Evolutionary conservation across 2,329 filamentous ascomycete species (phyloP), one percentile per base, ranked within the genome.

Genomic region (Aureobasidium mangrovei): DNA sequence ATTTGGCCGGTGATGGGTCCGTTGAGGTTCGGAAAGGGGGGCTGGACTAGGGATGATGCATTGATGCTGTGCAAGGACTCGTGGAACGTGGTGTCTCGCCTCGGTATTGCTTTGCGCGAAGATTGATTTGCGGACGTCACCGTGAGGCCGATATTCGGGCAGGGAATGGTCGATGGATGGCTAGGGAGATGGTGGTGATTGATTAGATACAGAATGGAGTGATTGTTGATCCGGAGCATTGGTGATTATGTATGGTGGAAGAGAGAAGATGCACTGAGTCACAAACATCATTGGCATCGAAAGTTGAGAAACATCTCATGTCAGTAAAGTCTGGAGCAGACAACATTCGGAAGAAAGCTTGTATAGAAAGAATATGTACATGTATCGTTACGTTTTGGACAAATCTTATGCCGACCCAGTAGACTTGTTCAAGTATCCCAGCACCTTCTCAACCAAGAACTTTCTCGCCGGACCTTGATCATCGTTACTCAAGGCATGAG

Each of bases 401-500:
- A 1, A 28, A 29, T 36, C 28, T 28, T 7, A 45, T 47, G 43
- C 35, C 6, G 32, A 9, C 33, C 27, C 43, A 24, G 41, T 51
- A 12, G 38, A 51, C 38, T 53, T 55, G 6, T 45, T 35, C 40
- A 61, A 33, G 36, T 59, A 61, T 1, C 56, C 60, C 38, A 59
- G 27, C 10, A 63, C 55, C 43, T 57, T 59, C 45, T 57, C 56
- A 4, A 49, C 41, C 33, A 63, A 46, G 41, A 61, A 60, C 53
- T 58, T 61, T 46, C 70, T 56, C 1, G 72, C 68, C 44, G 69
- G 67, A 1, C 64, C 68, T 64, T 79, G 75, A 47, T 74, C 74
- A 55, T 74, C 70, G 55, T 72, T 74, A 45, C 68, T 72, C 53
- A 77, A 63, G 54, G 74, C 75, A 61, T 79, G 77, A 9, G 69